Base-by-base conservation (phyloP, 345 rosid species). In the Lumnitzera racemosa region DNA sequence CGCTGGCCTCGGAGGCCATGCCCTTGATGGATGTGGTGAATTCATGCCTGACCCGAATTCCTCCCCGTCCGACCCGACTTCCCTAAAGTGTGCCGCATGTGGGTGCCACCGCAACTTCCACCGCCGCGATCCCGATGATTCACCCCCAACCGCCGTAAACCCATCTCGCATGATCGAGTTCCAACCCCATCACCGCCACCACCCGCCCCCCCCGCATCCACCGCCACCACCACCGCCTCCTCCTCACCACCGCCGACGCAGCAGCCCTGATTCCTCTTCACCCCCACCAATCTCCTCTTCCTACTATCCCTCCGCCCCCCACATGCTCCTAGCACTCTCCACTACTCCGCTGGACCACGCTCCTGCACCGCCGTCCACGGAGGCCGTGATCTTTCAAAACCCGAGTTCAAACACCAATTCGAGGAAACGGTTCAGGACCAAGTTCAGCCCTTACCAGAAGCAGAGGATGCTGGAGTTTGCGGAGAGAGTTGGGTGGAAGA, bases 21-120 rank as follows among this genome's bases (percentile, higher is more conserved):
- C 81, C 52, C 70, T 72, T 51, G 82, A 81, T 65, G 85, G 85
- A 12, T 81, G 85, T 64, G 74, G 85, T 12, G 85, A 81, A 75
- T 81, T 81, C 76, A 72, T 81, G 78, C 76, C 82, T 2, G 62
- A 29, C 15, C 65, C 64, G 12, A 57, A 50, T 1, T 73, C 71
- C 12, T 67, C 56, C 54, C 23, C 67, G 16, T 47, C 52, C 5
- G 55, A 31, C 46, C 65, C 65, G 1, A 63, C 66, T 46, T 59
- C 70, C n/a, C 72, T 81, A 55, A 72, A 49, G 2, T 81, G 86
- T 25, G 86, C 85, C 12, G 85, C 82, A 17, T 78, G 86, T 58
- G 78, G 79, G 20, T 81, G 86, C 59, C 86, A 81, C 70, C 74
- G 82, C 15, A 81, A 73, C 55, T 81, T 81, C 70, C 86, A 81